Evolutionary conservation across 1,139 yeast species (phyloP), one percentile per base, ranked within the genome.

Genomic region (Yamadazyma siamensis): DNA sequence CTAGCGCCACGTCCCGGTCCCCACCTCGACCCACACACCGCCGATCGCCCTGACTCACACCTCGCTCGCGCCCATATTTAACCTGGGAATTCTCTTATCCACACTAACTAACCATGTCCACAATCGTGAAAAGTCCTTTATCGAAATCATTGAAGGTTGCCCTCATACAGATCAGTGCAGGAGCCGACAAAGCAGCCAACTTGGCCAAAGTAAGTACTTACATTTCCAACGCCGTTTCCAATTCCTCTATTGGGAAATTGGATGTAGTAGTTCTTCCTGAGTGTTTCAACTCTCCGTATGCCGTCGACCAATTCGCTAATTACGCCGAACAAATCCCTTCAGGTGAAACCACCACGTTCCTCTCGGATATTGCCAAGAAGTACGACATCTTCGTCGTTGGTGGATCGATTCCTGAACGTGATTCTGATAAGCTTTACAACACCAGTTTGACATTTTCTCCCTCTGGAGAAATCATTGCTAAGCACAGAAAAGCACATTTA

Each of bases 241-340:
- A 68, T 29, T 64, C 78, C 21, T 75, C 76, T 20, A 61, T 65
- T 23, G 56, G 56, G 2, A 52, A 50, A 28, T 41, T 80, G 12
- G 83, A 81, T 42, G 58, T 80, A 36, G 72, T 83, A n/a, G 80
- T 83, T 54, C 62, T 83, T 29, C 94, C 94, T 5, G 97, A 91
- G 61, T 89, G 96, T 60, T 91, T 89, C 74, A 89, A 89, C 56
- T 84, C 96, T 1, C 97, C 97, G 4, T 91, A 91, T 51, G 81
- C 95, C 0, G 95, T 87, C 17, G 77, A 77, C 36, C 83, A 91
- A 38, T 91, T 91, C 58, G 76, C 83, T 16, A 77, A 84, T 40
- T 89, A 89, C 52, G 88, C 95, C 7, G 97, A 89, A 54, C 43
- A 49, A 7, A 75, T 80, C 25, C 94, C 94, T 5, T 52, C 58